phyloP scores from a whole-genome alignment of 805 yeast genomes.

The Phaffomyces antillensis region DNA sequence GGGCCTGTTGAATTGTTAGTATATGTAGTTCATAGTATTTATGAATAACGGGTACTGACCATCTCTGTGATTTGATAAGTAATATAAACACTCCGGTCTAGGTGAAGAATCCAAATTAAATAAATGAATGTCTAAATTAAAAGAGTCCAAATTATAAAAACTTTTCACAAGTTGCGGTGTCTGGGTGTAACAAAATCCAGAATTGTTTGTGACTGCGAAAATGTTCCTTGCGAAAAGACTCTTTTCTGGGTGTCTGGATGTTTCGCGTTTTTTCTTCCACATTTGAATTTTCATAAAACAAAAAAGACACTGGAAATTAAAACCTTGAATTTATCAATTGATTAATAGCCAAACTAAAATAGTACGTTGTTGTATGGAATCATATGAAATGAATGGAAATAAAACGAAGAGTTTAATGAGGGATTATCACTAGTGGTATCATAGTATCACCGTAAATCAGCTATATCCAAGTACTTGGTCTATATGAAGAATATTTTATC shows the following conservation, averaged over 20 bases:
- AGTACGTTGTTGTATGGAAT: conserved; percentile 13
- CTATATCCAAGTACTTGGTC: no score
- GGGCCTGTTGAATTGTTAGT: conserved; percentile 69
- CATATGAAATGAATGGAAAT: background rate
- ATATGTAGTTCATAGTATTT: conserved; percentile 7
- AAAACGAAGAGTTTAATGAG: background rate
- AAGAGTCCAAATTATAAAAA: background rate
- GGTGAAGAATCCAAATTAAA: conserved; percentile 12
- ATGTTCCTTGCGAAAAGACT: background rate
- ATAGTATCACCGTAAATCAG: no score
- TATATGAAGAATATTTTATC: no score
- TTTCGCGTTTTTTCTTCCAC: background rate
- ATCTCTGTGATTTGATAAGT: conserved; percentile 75
- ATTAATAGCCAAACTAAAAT: conserved; percentile 12
- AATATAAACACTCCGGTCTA: conserved; percentile 87
- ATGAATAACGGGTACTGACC: conserved; percentile 56
- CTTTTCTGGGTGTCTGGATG: conserved; percentile 2
- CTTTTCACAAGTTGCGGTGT: background rate
- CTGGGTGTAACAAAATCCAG: no score
- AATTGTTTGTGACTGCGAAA: conserved; percentile 1
- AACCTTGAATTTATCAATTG: no score
- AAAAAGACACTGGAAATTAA: background rate
- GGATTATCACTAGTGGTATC: background rate
- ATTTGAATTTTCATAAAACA: conserved; percentile 12
- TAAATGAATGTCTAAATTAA: conserved; percentile 1